Base-by-base conservation (phyloP, 495 filamentous ascomycete genomes). In the Aspergillus sclerotioniger region DNA sequence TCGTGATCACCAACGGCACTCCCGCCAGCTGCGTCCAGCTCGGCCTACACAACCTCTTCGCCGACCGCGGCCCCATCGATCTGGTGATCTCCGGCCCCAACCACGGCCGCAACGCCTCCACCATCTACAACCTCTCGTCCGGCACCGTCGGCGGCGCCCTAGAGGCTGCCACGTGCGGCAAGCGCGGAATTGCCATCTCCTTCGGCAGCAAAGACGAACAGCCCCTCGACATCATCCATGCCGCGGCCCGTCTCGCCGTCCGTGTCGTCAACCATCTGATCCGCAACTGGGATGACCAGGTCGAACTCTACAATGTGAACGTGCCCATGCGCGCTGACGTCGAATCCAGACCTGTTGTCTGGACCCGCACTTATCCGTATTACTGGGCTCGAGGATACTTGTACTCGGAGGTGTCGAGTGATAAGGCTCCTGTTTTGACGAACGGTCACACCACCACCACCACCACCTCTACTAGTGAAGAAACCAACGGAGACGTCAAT, bases 61-160 rank as follows among this genome's bases (percentile, higher is more conserved):
- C 81, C 33, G 84, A 89, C 60, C 82, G 84, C 25, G 86, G 83
- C 6, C 82, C 82, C 10, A 76, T 97, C 54, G 92, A 97, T 69
- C 80, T 98, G 2, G 92, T 98, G 0, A 83, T 98, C 25, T 87
- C 82, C 7, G 94, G 94, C 6, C 94, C 94, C 2, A 98, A 98
- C 65, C 96, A 96, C 73, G 94, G 94, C 20, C 79, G 92, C 51
- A 98, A 98, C 72, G 90, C 90, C 15, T 96, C 93, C 0, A 91
- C 94, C 0, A 84, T 96, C 44, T 97, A 97, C 70, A 89, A 88
- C 37, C 77, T 98, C 28, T 90, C 86, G 35, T 90, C 85, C 16
- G 94, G 94, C 6, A 98, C 94, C 0, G 75, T 98, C 16, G 94
- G 94, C 32, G 94, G 92, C 0, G 94, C 94, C 0, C 79, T 98